A percentile compares a stretch with the other conserved stretches of the same genome.
Conservation (phyloP, 2,329 filamentous ascomycete species). For the Xylariaceae sp. region DNA sequence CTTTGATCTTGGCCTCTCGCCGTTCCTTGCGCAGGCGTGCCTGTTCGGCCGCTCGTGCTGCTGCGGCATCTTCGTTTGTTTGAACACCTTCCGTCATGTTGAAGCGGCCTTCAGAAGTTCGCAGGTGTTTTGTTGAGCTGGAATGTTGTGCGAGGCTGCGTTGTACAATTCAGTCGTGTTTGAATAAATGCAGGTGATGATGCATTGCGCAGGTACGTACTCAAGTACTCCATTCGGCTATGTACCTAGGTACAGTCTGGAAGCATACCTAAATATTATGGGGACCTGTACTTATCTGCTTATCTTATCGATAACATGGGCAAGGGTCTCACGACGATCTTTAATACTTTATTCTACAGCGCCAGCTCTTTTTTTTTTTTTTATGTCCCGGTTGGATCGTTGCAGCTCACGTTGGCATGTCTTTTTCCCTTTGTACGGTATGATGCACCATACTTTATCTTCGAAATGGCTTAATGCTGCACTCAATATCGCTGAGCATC, state of each 20-base stretch:
- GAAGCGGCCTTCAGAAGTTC: background rate
- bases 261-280: no score
- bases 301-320: no score
- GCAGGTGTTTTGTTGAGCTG: conserved; percentile 8
- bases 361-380: no score
- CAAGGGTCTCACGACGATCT: conserved; percentile 6
- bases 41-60: conserved; percentile 62
- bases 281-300: background rate
- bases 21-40: conserved; percentile 77
- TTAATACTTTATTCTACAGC: conserved; percentile 8
- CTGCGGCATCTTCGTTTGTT: conserved; percentile 49
- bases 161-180: background rate
- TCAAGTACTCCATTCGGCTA: no score
- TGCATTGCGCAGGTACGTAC: background rate
- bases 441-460: conserved; percentile 50
- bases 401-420: conserved; percentile 8
- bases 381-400: no score
- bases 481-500: conserved; percentile 45
- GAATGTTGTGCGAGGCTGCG: background rate
- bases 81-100: conserved; percentile 34
- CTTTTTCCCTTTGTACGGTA: conserved; percentile 6
- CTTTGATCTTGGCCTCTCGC: conserved; percentile 76
- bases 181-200: background rate
- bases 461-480: conserved; percentile 48
- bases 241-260: no score